Evolutionary conservation across 2,329 filamentous ascomycete species (phyloP), one percentile per base, ranked within the genome.

Genomic region (Fusarium setosum): DNA sequence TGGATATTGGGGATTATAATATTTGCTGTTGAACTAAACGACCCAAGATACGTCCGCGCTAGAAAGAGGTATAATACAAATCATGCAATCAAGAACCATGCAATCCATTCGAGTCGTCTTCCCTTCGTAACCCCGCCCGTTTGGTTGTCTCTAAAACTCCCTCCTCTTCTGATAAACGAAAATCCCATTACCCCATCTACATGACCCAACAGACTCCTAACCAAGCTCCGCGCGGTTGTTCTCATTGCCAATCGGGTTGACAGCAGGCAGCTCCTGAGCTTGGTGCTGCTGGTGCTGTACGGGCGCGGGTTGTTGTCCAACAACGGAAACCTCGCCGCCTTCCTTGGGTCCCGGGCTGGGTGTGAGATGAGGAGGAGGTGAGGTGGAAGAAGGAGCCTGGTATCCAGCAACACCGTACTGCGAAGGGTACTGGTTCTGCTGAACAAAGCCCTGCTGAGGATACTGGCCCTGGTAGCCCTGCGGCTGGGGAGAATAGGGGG

Each of bases 191-290:
- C 56, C 56, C 55, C 47, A n/a, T 6, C 29, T 6, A 44, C 44
- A 31, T 20, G 48, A 55, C 18, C 11, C 21, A 48, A 17, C 11
- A 37, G 18, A 17, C 44, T 17, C 49, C 37, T 72, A 72, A 51
- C 64, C 58, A 26, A 78, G 65, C 60, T 78, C 75, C 5, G 76
- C 76, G 17, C 76, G 70, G 62, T 78, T 78, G 23, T 54, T 68
- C 59, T 74, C 73, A 4, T 69, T 72, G 5, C 76, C 76, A 23
- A 76, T 4, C 4, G 74, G 72, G 47, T 72, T 67, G 17, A 70
- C 60, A 34, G 72, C 58, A n/a, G 69, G 67, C 54, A 77, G 47
- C 61, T 77, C 76, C 29, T 63, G 70, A 5, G 68, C 67, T 3
- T 59, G 59, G 20, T 63, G 58, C 26, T 47, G 42, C 31, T 56